Evolutionary conservation across 2,329 filamentous ascomycete species (phyloP).

Genomic region (Calonectria pseudoturangicola): DNA sequence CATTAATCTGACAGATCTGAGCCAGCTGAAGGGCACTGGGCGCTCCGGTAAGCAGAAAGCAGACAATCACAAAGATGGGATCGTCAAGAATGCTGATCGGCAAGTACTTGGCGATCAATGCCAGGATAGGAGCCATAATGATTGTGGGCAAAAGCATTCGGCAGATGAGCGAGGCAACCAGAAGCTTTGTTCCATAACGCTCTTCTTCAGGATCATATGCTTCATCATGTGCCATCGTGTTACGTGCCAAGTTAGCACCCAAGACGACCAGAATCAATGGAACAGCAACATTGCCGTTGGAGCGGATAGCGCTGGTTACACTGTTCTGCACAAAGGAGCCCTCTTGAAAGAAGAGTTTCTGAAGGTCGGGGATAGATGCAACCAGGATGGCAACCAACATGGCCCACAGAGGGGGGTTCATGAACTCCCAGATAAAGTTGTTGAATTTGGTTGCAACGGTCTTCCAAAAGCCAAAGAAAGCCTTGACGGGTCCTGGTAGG

Average conservation of each 20-base stretch:
- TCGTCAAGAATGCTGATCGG: conserved; percentile 96
- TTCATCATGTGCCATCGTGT: conserved; percentile 84
- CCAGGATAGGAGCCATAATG: conserved; percentile 93
- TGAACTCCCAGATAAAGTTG: conserved; percentile 89
- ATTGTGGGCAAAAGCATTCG: conserved; percentile 95
- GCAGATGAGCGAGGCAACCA: conserved; percentile 89
- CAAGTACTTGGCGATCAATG: conserved; percentile 90
- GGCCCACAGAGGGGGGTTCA: conserved; percentile 98
- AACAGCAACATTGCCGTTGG: conserved; percentile 93
- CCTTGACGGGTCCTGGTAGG: conserved; percentile 66
- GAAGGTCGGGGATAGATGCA: conserved; percentile 88
- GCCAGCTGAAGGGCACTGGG: conserved; percentile 95
- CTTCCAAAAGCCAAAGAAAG: conserved; percentile 55
- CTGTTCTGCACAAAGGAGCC: conserved; percentile 95
- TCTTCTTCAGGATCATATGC: conserved; percentile 82
- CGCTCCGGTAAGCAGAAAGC: conserved; percentile 95
- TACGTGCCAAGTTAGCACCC: conserved; percentile 94
- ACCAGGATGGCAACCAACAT: conserved; percentile 95
- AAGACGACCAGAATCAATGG: conserved; percentile 96
- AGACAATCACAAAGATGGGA: conserved; percentile 98
- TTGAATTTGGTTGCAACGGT: conserved; percentile 68
- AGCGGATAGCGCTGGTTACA: conserved; percentile 89
- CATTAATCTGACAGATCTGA: conserved; percentile 99
- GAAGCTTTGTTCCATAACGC: conserved; percentile 81
- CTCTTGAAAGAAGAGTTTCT: conserved; percentile 89